phyloP scores from a whole-genome alignment of 192 early-diverging fungal genomes.

The Allomyces macrogynus region DNA sequence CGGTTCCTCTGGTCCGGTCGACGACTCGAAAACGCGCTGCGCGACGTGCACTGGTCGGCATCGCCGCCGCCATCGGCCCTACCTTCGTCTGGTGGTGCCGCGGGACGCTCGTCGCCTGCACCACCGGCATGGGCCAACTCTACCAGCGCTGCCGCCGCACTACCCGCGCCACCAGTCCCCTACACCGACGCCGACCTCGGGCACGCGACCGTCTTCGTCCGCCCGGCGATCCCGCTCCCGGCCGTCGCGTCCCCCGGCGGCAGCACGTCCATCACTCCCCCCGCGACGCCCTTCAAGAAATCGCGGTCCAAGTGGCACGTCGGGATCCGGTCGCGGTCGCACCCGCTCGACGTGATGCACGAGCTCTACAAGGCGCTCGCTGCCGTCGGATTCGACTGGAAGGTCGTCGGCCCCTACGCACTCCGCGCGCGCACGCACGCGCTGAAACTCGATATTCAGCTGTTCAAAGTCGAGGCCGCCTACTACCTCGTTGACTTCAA shows the following conservation, averaged over 20 bases:
- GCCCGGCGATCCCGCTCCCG: neutral
- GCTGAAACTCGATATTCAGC: neutral
- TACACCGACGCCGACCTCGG: neutral
- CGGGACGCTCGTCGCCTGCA: too few relatives aligned
- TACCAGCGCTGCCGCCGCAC: too few relatives aligned
- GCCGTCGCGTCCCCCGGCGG: too few relatives aligned
- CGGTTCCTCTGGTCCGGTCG: neutral
- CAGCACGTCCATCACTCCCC: neutral
- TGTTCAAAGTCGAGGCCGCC: neutral
- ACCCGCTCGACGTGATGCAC: conserved; percentile 86
- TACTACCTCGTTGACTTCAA: neutral
- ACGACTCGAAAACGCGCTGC: neutral
- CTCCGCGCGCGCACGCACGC: neutral
- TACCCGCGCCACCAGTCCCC: too few relatives aligned
- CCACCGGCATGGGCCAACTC: too few relatives aligned
- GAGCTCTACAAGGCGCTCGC: conserved; percentile 80
- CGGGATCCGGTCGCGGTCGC: conserved; percentile 80
- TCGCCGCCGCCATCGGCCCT: neutral
- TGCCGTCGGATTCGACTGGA: neutral
- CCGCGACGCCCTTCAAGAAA: neutral
- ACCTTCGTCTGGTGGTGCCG: too few relatives aligned
- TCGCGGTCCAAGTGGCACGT: conserved; percentile 86
- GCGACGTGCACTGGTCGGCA: neutral
- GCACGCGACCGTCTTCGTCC: neutral
- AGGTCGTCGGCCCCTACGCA: neutral